Percentiles rank a stretch among this genome's conserved stretches.
Evolutionary conservation across 257 asterid genomes (phyloP).

Genomic region (Lycium barbarum): DNA sequence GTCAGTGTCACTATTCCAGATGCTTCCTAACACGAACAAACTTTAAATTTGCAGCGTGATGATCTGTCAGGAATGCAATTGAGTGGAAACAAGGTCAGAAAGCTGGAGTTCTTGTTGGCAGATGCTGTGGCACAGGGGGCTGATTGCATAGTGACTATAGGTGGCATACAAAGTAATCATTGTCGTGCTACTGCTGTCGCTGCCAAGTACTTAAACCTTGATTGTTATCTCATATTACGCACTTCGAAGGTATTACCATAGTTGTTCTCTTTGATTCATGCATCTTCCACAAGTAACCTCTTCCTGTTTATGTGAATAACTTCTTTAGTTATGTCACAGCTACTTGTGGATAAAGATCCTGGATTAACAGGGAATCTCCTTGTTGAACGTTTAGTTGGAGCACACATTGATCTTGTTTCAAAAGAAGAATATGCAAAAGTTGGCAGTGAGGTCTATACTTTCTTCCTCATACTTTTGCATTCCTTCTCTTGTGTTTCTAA

Average conservation of each 20-base stretch:
- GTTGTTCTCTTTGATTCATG: slow-evolving; percentile 10
- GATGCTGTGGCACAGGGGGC: slow-evolving; percentile 93
- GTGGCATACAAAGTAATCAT: slow-evolving; percentile 98
- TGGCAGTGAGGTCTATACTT: slow-evolving; percentile 72
- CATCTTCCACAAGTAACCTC: neutral
- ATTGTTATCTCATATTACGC: slow-evolving; percentile 82
- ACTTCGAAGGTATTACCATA: slow-evolving; percentile 77
- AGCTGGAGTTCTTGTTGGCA: slow-evolving; percentile 96
- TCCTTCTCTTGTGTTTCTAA: neutral
- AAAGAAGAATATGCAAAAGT: slow-evolving; percentile 89
- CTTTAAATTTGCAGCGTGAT: slow-evolving; percentile 71
- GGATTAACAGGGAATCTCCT: slow-evolving; percentile 96
- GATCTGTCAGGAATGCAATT: slow-evolving; percentile 97
- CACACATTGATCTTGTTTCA: slow-evolving; percentile 89
- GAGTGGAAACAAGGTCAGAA: slow-evolving; percentile 98
- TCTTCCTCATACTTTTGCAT: slow-evolving; percentile 8
- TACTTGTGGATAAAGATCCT: slow-evolving; percentile 85
- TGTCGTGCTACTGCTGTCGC: slow-evolving; percentile 99
- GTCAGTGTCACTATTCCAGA: neutral
- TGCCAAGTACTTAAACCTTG: slow-evolving; percentile 88
- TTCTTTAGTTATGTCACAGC: slow-evolving; percentile 50
- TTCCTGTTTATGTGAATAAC: slow-evolving; percentile 29
- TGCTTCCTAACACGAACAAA: slow-evolving; percentile 38
- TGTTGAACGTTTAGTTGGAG: slow-evolving; percentile 97
- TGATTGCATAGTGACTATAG: slow-evolving; percentile 86